These are phyloP conservation scores for Tulasnella sp. DNA, from an alignment of 768 basidiomycete genomes.

Conservation along the genomic window DNA sequence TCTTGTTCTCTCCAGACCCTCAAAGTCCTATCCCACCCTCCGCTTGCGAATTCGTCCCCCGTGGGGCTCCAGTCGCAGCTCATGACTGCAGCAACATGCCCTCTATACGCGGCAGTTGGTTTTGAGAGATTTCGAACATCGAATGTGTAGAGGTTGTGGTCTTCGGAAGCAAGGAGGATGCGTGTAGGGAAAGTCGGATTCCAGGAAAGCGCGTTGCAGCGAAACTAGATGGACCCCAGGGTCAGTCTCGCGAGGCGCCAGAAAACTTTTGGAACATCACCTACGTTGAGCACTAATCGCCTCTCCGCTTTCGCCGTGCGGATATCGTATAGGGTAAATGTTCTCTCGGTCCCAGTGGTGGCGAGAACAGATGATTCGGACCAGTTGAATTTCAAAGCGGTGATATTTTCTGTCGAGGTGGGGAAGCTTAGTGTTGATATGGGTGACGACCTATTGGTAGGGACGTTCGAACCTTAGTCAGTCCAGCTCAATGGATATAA, in stretches of 20 bases:
- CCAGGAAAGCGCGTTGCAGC: conserved; percentile 83
- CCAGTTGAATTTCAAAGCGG: conserved; percentile 82
- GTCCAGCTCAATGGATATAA: not conserved
- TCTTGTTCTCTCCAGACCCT: conserved; percentile 84
- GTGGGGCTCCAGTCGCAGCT: conserved; percentile 97
- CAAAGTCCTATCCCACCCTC: conserved; percentile 92
- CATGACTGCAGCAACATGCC: conserved; percentile 94
- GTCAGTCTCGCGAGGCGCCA: not conserved
- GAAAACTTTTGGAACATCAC: conserved; percentile 13
- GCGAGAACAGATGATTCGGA: conserved; percentile 93
- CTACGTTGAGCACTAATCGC: conserved; percentile 77
- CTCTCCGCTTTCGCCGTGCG: conserved; percentile 94
- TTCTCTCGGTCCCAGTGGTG: conserved; percentile 86
- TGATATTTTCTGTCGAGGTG: conserved; percentile 78
- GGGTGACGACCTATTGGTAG: conserved; percentile 52
- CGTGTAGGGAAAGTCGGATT: conserved; percentile 91
- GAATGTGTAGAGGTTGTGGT: conserved; percentile 97
- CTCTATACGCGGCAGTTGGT: conserved; percentile 92
- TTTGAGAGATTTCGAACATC: conserved; percentile 75
- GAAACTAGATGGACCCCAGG: conserved; percentile 42
- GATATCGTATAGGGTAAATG: conserved; percentile 93
- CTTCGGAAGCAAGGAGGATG: conserved; percentile 91
- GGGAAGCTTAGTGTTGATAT: conserved; percentile 82
- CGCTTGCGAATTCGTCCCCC: conserved; percentile 89
- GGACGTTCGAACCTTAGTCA: not conserved